These are phyloP conservation scores for Furcasterigmium furcatum DNA, from an alignment of 2,329 filamentous ascomycete species.

Conservation along the genomic window DNA sequence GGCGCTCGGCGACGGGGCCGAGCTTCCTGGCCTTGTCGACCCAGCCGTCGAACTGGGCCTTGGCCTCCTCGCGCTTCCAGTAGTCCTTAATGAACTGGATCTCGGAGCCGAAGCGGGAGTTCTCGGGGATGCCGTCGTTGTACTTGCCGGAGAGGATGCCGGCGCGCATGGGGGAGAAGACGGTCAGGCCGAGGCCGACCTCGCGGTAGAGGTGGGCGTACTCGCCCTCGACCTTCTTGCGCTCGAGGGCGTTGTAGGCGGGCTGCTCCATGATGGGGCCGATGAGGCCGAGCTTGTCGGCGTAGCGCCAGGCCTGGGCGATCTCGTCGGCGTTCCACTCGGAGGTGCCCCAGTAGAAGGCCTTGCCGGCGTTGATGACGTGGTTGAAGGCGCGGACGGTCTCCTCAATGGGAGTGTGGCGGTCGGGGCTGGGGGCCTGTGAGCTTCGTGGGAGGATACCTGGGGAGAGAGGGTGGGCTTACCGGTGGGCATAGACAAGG, in stretches of 20 bases:
- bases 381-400: constrained; percentile 69
- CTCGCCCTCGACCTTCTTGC: constrained; percentile 62
- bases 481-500: constrained; percentile 64
- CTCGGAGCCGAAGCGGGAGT: constrained; percentile 54
- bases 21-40: constrained; percentile 59
- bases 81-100: constrained; percentile 53
- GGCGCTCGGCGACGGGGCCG: constrained; percentile 59
- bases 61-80: constrained; percentile 43
- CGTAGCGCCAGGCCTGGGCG: constrained; percentile 56
- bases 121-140: constrained; percentile 57
- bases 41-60: constrained; percentile 50
- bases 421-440: constrained; percentile 42
- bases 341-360: constrained; percentile 69
- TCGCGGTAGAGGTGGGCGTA: constrained; percentile 59
- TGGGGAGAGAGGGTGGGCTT: neutral
- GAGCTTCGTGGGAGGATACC: neutral
- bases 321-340: constrained; percentile 68
- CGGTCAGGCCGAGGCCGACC: constrained; percentile 58
- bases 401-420: constrained; percentile 67
- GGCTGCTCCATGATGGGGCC: constrained; percentile 66
- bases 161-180: constrained; percentile 55
- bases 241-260: constrained; percentile 60
- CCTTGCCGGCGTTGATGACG: constrained; percentile 64
- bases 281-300: constrained; percentile 58
- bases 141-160: constrained; percentile 67